Conservation (phyloP, 306 rosid species). For the Senna tora region DNA sequence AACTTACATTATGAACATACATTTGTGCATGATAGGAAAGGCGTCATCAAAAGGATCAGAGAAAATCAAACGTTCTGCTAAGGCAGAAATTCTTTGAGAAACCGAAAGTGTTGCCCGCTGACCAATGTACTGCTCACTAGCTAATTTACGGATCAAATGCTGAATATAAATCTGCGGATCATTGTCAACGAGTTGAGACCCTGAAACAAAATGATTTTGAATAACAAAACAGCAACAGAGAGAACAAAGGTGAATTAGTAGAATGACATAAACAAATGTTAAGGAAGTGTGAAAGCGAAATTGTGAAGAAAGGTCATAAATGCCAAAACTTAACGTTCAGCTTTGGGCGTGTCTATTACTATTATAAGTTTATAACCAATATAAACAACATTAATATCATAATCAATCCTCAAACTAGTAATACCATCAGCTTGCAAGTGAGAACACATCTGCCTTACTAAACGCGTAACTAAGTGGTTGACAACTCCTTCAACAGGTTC, state of each 20-base stretch:
- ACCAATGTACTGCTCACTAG: constrained; percentile 69
- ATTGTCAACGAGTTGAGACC: constrained; percentile 42
- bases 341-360: not conserved
- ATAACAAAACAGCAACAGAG: constrained; percentile 4
- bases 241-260: constrained; percentile 7
- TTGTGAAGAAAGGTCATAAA: constrained; percentile 23
- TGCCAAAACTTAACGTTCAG: not conserved
- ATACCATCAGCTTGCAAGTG: constrained; percentile 67
- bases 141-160: constrained; percentile 82
- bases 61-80: constrained; percentile 80
- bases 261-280: constrained; percentile 18
- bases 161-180: constrained; percentile 58
- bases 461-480: constrained; percentile 68
- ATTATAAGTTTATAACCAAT: constrained; percentile 1
- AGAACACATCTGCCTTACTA: constrained; percentile 66
- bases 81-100: constrained; percentile 69
- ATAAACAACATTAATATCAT: constrained; percentile 18
- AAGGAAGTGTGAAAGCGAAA: constrained; percentile 27
- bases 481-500: constrained; percentile 71
- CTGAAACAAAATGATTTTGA: constrained; percentile 47
- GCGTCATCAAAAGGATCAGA: constrained; percentile 82
- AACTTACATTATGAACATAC: constrained; percentile 83
- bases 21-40: constrained; percentile 70
- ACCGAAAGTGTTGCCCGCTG: constrained; percentile 71
- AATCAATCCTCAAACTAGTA: constrained; percentile 35